Conservation (phyloP, 2,329 filamentous ascomycete genomes). For the Arthroderma sp. region DNA sequence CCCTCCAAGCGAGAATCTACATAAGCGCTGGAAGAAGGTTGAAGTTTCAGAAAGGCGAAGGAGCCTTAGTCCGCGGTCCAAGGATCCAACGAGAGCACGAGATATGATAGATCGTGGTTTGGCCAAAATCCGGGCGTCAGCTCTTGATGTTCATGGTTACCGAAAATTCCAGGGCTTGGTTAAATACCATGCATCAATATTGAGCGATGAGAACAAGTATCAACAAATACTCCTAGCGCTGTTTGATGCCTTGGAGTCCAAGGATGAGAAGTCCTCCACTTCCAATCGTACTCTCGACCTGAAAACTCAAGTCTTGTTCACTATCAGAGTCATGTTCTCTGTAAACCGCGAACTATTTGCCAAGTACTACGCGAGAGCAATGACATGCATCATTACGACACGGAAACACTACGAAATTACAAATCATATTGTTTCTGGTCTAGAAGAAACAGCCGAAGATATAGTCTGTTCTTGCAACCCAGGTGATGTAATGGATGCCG, state of each 20-base stretch:
- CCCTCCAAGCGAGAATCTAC: conserved; percentile 14
- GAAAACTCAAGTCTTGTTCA: conserved; percentile 31
- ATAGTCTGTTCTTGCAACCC: conserved; percentile 21
- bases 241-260: conserved; percentile 23
- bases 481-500: conserved; percentile 19
- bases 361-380: conserved; percentile 21
- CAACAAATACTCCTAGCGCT: conserved; percentile 26
- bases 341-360: conserved; percentile 23
- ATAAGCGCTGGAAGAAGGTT: conserved; percentile 21
- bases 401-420: conserved; percentile 26
- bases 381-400: conserved; percentile 25
- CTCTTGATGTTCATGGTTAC: conserved; percentile 30
- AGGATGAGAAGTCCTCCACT: conserved; percentile 16
- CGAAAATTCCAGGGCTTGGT: conserved; percentile 30
- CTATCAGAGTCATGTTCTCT: conserved; percentile 27
- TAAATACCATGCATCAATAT: conserved; percentile 23
- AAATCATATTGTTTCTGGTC: conserved; percentile 27
- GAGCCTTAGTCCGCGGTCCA: conserved; percentile 26
- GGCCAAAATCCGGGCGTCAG: conserved; percentile 21
- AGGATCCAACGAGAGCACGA: conserved; percentile 23
- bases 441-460: conserved; percentile 27
- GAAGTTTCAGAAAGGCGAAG: conserved; percentile 18
- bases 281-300: conserved; percentile 19
- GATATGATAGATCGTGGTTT: conserved; percentile 28
- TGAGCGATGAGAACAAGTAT: conserved; percentile 24